Base-by-base conservation (phyloP, 148 eudicot species). In the Amaranthus hypochondriacus region DNA sequence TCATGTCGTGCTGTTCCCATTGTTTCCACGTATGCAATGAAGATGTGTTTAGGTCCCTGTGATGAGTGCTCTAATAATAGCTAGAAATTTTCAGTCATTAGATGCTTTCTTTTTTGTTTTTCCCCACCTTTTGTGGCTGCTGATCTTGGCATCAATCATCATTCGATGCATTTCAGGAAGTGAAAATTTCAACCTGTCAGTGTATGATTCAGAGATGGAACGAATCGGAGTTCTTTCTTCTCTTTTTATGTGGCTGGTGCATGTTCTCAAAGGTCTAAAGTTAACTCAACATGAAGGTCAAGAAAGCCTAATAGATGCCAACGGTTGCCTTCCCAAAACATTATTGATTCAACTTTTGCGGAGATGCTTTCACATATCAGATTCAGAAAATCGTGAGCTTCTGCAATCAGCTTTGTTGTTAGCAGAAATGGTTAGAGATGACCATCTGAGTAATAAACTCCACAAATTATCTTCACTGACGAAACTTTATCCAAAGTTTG, bases 191-290 rank as follows among this genome's bases (percentile, higher is more conserved):
- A 74, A 79, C 57, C 57, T 76, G 46, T 79, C 76, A 4, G 77
- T 68, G 69, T 81, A 81, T 62, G 78, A 82, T 62, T 62, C 74
- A 57, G 88, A 83, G 82, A 78, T 48, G 53, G 77, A 46, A 21
- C 66, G 72, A 52, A 77, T 84, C 13, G 82, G 72, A 58, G 72
- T 80, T 70, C 90, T 92, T 58, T 85, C 91, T 8, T 73, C 81
- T 21, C 81, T 95, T 61, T 85, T 90, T 55, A 73, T 81, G 64
- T 82, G 91, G 90, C 78, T 92, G 54, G 73, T 87, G 42, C 74
- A 60, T 61, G 81, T 81, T 66, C 85, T 92, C 48, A 82, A 83
- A 78, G 85, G 77, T 57, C 67, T 85, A 52, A 83, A 84, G 55
- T 70, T 74, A 48, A 72, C 60, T 70, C 21, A 18, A 50, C 55